Evolutionary conservation across 192 early-diverging fungal species (phyloP).

Genomic region (Geranomyces variabilis): DNA sequence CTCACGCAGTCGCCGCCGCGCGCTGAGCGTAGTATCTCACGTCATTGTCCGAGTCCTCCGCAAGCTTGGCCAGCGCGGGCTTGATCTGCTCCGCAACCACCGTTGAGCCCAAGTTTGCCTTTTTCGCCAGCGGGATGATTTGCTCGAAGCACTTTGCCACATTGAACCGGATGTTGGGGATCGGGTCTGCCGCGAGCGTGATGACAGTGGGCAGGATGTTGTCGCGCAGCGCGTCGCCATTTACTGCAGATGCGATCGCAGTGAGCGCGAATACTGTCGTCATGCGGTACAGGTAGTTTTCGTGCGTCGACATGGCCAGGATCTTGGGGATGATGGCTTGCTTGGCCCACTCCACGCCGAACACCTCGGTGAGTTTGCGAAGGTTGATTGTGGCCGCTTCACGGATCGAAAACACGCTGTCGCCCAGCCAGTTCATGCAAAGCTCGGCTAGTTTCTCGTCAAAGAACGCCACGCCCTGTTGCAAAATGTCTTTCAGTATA

Average conservation of each 20-base stretch:
- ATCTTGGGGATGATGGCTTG: slow-evolving; percentile 93
- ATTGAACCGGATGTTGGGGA: slow-evolving; percentile 99
- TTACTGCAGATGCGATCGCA: slow-evolving; percentile 84
- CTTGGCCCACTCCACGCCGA: slow-evolving; percentile 98
- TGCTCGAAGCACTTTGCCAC: slow-evolving; percentile 93
- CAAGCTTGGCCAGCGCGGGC: slow-evolving; percentile 80
- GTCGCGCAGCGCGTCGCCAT: slow-evolving; percentile 85
- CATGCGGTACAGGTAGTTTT: slow-evolving; percentile 98
- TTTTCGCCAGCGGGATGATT: slow-evolving; percentile 76
- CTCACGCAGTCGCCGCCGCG: slow-evolving; percentile 45
- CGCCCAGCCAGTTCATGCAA: slow-evolving; percentile 99
- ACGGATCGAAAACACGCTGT: slow-evolving; percentile 94
- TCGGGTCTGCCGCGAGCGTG: slow-evolving; percentile 85
- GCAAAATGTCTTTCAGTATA: background rate
- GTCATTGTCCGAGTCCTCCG: slow-evolving; percentile 89
- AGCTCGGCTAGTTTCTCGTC: slow-evolving; percentile 92
- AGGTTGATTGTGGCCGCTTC: slow-evolving; percentile 96
- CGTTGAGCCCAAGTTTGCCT: slow-evolving; percentile 62
- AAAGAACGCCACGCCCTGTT: slow-evolving; percentile 88
- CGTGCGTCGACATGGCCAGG: slow-evolving; percentile 82
- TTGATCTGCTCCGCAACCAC: slow-evolving; percentile 73
- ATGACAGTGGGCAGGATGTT: slow-evolving; percentile 86
- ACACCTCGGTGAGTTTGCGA: slow-evolving; percentile 94
- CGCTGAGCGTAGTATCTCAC: slow-evolving; percentile 90
- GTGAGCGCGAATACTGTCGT: slow-evolving; percentile 96